Evolutionary conservation across 345 rosid species (phyloP), one percentile per base, ranked within the genome.

Genomic region (Geranium brycei): DNA sequence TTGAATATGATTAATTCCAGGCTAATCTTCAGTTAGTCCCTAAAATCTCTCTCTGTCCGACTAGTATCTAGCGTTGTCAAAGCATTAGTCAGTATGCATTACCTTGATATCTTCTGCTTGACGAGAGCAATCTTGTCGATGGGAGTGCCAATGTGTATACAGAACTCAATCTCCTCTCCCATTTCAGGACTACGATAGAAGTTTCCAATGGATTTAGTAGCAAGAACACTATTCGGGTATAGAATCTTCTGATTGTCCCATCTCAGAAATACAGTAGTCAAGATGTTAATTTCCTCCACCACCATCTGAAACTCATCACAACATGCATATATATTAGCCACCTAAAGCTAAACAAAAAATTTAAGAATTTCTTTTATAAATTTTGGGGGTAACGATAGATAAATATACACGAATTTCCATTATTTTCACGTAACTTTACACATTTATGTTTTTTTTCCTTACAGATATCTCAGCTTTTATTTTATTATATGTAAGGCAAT

Each of bases 141-240:
- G 14, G 83, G 80, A 5, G 80, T 76, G 19, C 78, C 68, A 55
- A 79, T 7, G 58, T 76, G 80, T 57, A 79, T 58, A 19, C 62
- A 65, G 83, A 79, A 79, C 68, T 79, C 83, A 62, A 79, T 66
- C 30, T 62, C 74, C 66, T 79, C 83, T 51, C 78, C 80, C 83
- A 79, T 79, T 57, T 76, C 78, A 2, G 83, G 80, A 61, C 83
- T 79, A 4, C 80, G 80, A 58, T 75, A 70, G 56, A 61, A 74
- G 71, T 79, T 79, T 11, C 78, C 31, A 15, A 79, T 79, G 69
- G 78, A 18, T 58, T 79, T 79, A 2, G 76, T 73, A 18, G 78
- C 80, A 59, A 79, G 78, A 32, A 71, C 71, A 14, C 76, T 71
- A 64, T 79, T 79, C 0, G 78, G 61, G 5, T 63, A 71, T 40